Conservation (phyloP, 2,329 filamentous ascomycete species). For the Pseudocercospora vitis region DNA sequence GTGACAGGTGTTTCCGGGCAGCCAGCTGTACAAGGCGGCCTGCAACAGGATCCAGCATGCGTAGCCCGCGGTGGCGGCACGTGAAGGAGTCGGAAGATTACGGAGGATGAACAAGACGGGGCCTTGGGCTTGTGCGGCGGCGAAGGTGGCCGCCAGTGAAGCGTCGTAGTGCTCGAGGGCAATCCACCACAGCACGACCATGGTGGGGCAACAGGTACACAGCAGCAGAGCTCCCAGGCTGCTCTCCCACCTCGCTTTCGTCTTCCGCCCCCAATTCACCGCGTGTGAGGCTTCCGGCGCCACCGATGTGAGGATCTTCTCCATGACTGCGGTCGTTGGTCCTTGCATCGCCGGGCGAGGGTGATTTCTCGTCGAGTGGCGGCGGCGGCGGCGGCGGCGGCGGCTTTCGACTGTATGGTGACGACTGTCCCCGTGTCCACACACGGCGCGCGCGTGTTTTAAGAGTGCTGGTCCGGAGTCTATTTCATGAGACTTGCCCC, state of each 20-base stretch:
- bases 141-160: constrained; percentile 3
- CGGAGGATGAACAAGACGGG: constrained; percentile 10
- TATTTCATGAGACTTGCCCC: background rate
- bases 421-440: too few species aligned
- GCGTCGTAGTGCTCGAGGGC: constrained; percentile 17
- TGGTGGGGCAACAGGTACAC: constrained; percentile 14
- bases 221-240: constrained; percentile 10
- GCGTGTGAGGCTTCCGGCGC: constrained; percentile 12
- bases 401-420: too few species aligned
- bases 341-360: too few species aligned
- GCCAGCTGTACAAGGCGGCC: constrained; percentile 14
- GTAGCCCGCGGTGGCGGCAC: constrained; percentile 12
- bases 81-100: constrained; percentile 10
- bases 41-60: constrained; percentile 16
- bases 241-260: constrained; percentile 18
- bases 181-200: constrained; percentile 16
- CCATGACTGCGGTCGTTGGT: constrained; percentile 9
- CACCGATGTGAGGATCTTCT: constrained; percentile 16
- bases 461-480: constrained; percentile 6
- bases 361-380: too few species aligned
- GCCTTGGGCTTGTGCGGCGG: constrained; percentile 11
- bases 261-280: constrained; percentile 18
- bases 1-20: constrained; percentile 13
- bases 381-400: too few species aligned
- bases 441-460: background rate